phyloP scores from a whole-genome alignment of 306 rosid species.

The Aeschynomene evenia region DNA sequence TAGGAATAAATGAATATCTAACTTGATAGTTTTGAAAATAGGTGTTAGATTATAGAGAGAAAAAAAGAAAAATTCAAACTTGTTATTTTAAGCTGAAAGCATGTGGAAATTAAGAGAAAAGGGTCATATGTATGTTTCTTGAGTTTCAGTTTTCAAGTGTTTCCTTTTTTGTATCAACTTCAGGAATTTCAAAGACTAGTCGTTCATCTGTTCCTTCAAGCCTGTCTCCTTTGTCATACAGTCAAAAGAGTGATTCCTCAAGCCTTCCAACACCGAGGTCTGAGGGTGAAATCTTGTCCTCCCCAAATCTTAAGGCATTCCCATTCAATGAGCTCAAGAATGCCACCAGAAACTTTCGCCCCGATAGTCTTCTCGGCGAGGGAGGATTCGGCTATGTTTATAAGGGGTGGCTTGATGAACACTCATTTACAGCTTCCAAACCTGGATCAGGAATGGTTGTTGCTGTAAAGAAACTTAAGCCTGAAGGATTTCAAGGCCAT shows the following conservation, averaged over 20 bases:
- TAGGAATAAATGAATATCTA: not conserved
- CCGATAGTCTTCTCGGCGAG: slow-evolving; percentile 85
- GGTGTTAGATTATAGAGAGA: too few species aligned
- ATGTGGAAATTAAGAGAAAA: not conserved
- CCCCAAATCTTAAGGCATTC: slow-evolving; percentile 69
- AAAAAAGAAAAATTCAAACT: too few species aligned
- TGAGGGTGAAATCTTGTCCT: slow-evolving; percentile 83
- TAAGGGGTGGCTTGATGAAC: slow-evolving; percentile 88
- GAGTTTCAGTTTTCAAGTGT: not conserved
- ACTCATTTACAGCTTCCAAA: slow-evolving; percentile 54
- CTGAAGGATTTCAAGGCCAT: slow-evolving; percentile 88
- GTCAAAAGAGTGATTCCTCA: slow-evolving; percentile 46
- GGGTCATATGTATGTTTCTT: not conserved
- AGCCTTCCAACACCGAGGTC: slow-evolving; percentile 76
- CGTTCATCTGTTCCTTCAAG: slow-evolving; percentile 53
- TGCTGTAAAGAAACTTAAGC: slow-evolving; percentile 85
- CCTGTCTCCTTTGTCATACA: slow-evolving; percentile 43
- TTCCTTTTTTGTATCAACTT: slow-evolving; percentile 30
- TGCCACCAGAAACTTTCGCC: slow-evolving; percentile 77
- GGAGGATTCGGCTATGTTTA: slow-evolving; percentile 92
- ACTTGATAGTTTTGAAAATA: too few species aligned
- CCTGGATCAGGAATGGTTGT: slow-evolving; percentile 88
- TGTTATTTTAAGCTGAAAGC: not conserved
- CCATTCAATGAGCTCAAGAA: slow-evolving; percentile 68
- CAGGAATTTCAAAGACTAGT: slow-evolving; percentile 55